These are phyloP conservation scores for Penicillium sp. DNA, from an alignment of 2,329 filamentous ascomycete species.

Conservation along the genomic window DNA sequence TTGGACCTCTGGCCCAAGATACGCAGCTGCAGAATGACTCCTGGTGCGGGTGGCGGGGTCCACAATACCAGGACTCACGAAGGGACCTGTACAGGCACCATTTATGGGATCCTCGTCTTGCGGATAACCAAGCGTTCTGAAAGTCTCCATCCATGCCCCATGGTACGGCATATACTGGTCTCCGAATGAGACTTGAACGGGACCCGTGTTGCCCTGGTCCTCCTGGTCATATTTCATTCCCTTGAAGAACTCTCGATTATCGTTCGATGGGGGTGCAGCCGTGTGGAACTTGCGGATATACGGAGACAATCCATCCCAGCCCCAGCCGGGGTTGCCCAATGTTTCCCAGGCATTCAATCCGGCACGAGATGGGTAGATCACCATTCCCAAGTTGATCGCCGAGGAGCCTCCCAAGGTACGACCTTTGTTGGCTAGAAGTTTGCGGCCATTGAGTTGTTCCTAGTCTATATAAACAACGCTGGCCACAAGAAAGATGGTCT, in stretches of 20 bases:
- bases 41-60: slow-evolving; percentile 16
- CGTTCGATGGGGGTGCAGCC: slow-evolving; percentile 18
- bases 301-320: slow-evolving; percentile 45
- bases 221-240: slow-evolving; percentile 1
- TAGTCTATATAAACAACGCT: not conserved
- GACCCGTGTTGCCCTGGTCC: slow-evolving; percentile 9
- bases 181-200: slow-evolving; percentile 13
- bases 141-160: slow-evolving; percentile 16
- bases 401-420: slow-evolving; percentile 51
- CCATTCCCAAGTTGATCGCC: slow-evolving; percentile 43
- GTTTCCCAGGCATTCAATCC: slow-evolving; percentile 48
- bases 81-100: slow-evolving; percentile 12
- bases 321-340: slow-evolving; percentile 48
- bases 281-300: slow-evolving; percentile 49
- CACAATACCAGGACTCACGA: slow-evolving; percentile 14
- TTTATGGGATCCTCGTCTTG: slow-evolving; percentile 19
- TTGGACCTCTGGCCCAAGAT: slow-evolving; percentile 9
- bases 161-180: slow-evolving; percentile 20
- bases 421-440: slow-evolving; percentile 45
- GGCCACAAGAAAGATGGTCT: no score
- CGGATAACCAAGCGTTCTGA: slow-evolving; percentile 14
- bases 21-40: slow-evolving; percentile 19
- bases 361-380: slow-evolving; percentile 22
- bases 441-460: slow-evolving; percentile 38
- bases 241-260: not conserved